Base-by-base conservation (phyloP, 257 asterid genomes). In the Solanum piurae region DNA sequence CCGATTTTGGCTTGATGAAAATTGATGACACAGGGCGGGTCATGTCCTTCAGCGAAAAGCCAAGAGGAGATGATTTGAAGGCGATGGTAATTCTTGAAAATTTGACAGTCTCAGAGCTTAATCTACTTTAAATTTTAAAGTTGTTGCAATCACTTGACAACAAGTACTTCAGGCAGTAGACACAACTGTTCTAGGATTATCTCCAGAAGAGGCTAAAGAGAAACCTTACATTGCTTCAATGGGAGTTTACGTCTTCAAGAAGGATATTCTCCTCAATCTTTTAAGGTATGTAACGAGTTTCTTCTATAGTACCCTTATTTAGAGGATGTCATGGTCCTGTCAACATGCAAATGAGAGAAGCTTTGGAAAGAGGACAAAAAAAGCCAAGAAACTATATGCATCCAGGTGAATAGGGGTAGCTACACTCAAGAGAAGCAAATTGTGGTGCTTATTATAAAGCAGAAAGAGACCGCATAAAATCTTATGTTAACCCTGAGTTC, bases 181-280 rank as follows among this genome's bases (percentile, higher is more conserved):
- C 92, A 97, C 99, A 42, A 88, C 97, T n/a, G 95, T 95, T 71
- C 87, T 97, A 83, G 98, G 99, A 62, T 94, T 97, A 46, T 93
- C 99, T 12, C 91, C 55, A 88, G 98, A 94, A 2, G 99, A 97
- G 90, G 99, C 99, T 74, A 89, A 91, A 79, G 90, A 94, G 95
- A 97, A 95, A 88, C 98, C 99, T 88, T 97, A 93, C 77, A 95
- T 97, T 88, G 99, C 99, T 88, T 97, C 99, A 11, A 97, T 97
- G 99, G 99, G 99, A 88, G 98, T 97, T 66, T 97, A 97, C 72
- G 98, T 97, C 92, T 97, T 97, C 89, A 96, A 96, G 92, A 95
- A 96, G 92, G 99, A 96, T 23, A 94, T 95, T 88, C 99, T 96
- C 92, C 89, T 96, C 86, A 96, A 95, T 91, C 96, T 94, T 83